Percentiles rank a stretch among this genome's conserved stretches.
phyloP scores from a whole-genome alignment of 225 moss, liverwort and hornwort genomes.

The Lunularia cruciata region DNA sequence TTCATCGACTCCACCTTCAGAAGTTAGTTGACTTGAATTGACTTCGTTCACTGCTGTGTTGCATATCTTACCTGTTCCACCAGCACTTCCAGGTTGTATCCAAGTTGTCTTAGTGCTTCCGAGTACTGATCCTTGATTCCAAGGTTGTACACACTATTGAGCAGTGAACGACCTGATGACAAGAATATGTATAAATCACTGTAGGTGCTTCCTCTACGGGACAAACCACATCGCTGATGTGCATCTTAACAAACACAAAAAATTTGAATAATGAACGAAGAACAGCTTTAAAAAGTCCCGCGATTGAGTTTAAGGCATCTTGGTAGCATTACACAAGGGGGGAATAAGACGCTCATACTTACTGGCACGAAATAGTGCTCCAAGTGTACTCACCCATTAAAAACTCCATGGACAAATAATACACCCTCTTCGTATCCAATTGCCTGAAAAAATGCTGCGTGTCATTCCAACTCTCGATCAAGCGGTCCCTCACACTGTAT shows the following conservation, averaged over 20 bases:
- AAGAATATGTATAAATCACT: not conserved
- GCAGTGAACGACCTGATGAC: constrained; percentile 71
- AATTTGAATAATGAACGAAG: not conserved
- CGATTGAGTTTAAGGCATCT: too few species aligned
- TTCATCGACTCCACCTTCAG: too few species aligned
- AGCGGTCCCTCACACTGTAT: constrained; percentile 82
- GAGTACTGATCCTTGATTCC: constrained; percentile 83
- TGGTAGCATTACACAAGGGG: too few species aligned
- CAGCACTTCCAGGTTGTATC: constrained; percentile 83
- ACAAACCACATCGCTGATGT: too few species aligned
- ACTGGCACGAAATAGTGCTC: not conserved
- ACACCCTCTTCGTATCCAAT: constrained; percentile 83
- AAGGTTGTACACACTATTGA: constrained; percentile 82
- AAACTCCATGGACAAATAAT: constrained; percentile 95
- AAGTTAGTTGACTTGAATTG: too few species aligned
- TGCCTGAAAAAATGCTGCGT: constrained; percentile 85
- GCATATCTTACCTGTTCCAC: constrained; percentile 68
- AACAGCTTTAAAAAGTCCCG: not conserved
- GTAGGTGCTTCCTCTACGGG: not conserved
- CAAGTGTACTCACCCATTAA: constrained; percentile 62
- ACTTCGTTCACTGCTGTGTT: too few species aligned
- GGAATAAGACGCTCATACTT: too few species aligned
- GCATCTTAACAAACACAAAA: not conserved
- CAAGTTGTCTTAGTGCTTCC: constrained; percentile 79
- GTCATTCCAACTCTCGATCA: constrained; percentile 95